phyloP scores from a whole-genome alignment of 1,284 basidiomycete genomes.

The Fomitopsis palustris region DNA sequence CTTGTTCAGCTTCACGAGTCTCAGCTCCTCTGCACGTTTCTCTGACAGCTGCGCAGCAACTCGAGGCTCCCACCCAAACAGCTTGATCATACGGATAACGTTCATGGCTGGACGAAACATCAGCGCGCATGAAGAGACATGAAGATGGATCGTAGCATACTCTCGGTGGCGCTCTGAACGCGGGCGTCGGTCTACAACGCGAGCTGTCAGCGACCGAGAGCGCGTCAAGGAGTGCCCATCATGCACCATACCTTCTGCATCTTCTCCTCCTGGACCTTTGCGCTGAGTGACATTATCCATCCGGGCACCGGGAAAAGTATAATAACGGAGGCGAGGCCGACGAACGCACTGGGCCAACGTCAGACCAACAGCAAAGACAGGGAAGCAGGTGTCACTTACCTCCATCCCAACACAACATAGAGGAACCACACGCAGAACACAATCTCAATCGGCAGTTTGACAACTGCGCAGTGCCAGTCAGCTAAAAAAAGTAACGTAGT shows the following conservation, averaged over 20 bases:
- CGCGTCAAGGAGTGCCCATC: slow-evolving; percentile 20
- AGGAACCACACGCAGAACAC: not conserved
- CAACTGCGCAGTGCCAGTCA: too few relatives aligned
- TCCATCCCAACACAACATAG: not conserved
- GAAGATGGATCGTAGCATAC: slow-evolving; percentile 21
- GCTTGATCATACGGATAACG: not conserved
- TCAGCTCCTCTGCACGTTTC: not conserved
- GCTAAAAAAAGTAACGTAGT: not conserved
- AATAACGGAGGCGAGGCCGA: slow-evolving; percentile 52
- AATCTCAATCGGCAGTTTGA: not conserved
- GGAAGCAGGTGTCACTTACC: not conserved
- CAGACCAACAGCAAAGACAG: not conserved
- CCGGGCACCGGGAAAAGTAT: slow-evolving; percentile 50
- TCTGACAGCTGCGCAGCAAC: not conserved
- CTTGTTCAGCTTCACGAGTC: slow-evolving; percentile 37
- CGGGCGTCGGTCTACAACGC: slow-evolving; percentile 41
- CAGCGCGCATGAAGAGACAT: slow-evolving; percentile 4
- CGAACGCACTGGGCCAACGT: slow-evolving; percentile 34
- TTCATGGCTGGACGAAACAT: slow-evolving; percentile 20
- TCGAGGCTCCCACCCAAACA: not conserved
- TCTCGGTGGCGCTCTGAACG: slow-evolving; percentile 47
- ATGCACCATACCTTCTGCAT: slow-evolving; percentile 26
- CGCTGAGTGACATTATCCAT: slow-evolving; percentile 27
- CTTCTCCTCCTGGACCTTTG: slow-evolving; percentile 27
- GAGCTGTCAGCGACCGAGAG: not conserved